A percentile compares a stretch with the other conserved stretches of the same genome.
Evolutionary conservation across 805 yeast species (phyloP).

Genomic region (Alloascoidea africana): DNA sequence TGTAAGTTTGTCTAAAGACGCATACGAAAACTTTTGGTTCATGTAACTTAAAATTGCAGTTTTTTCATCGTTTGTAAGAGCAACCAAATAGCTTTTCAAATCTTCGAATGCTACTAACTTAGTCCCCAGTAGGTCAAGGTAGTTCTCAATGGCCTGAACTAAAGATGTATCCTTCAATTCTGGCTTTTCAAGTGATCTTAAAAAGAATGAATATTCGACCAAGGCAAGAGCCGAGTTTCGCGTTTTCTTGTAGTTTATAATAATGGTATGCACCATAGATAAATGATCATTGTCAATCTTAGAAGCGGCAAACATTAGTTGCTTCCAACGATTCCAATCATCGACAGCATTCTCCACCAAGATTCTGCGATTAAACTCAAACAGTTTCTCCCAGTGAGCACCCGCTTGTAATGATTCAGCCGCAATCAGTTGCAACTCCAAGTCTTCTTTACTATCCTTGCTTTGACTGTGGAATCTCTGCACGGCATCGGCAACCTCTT

Average conservation of each 20-base stretch:
- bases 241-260: conserved; percentile 20
- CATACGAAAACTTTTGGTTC: too few relatives aligned
- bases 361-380: conserved; percentile 22
- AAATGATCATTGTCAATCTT: conserved; percentile 15
- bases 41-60: too few relatives aligned
- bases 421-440: conserved; percentile 46
- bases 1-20: too few relatives aligned
- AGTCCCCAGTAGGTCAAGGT: conserved; percentile 29
- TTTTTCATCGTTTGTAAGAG: conserved; percentile 11
- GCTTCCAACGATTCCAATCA: conserved; percentile 67
- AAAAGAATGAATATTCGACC: conserved; percentile 26
- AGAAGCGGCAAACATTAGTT: conserved; percentile 29
- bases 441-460: conserved; percentile 26
- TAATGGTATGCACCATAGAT: conserved; percentile 18
- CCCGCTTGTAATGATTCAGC: conserved; percentile 28
- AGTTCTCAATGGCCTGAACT: conserved; percentile 16
- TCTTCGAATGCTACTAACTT: conserved; percentile 59
- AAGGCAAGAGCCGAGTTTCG: conserved; percentile 44
- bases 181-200: conserved; percentile 5
- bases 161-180: conserved; percentile 3
- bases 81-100: conserved; percentile 22
- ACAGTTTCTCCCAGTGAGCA: conserved; percentile 29
- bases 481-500: conserved; percentile 20
- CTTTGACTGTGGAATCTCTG: conserved; percentile 18
- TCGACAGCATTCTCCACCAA: conserved; percentile 39